These are phyloP conservation scores for sunflower (Helianthus annuus) DNA, from an alignment of 129 eudicot genomes.

Conservation along the genomic window HanXRQr2.0-SUNRISE NC_035437.2:159242298-159242797, in stretches of 20 bases:
- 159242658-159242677: constrained; percentile 57
- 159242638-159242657: constrained; percentile 66
- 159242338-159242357: too few relatives aligned
- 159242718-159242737: constrained; percentile 47
- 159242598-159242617: too few relatives aligned
- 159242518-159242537: constrained; percentile 37
- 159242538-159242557: too few relatives aligned
- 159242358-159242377: too few relatives aligned
- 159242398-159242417: too few relatives aligned
- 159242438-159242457: constrained; percentile 57
- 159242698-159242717: constrained; percentile 52
- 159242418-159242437: too few relatives aligned
- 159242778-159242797: constrained; percentile 49
- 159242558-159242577: too few relatives aligned
- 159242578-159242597: not conserved
- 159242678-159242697: constrained; percentile 59
- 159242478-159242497: constrained; percentile 41
- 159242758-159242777: constrained; percentile 43
- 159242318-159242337: too few relatives aligned
- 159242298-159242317: too few relatives aligned
- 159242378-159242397: too few relatives aligned
- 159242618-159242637: constrained; percentile 47
- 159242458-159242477: constrained; percentile 82
- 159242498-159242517: constrained; percentile 40
- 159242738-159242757: constrained; percentile 49